Evolutionary conservation across 1,284 basidiomycete genomes (phyloP).

Genomic region (Anthracocystis setariae): DNA sequence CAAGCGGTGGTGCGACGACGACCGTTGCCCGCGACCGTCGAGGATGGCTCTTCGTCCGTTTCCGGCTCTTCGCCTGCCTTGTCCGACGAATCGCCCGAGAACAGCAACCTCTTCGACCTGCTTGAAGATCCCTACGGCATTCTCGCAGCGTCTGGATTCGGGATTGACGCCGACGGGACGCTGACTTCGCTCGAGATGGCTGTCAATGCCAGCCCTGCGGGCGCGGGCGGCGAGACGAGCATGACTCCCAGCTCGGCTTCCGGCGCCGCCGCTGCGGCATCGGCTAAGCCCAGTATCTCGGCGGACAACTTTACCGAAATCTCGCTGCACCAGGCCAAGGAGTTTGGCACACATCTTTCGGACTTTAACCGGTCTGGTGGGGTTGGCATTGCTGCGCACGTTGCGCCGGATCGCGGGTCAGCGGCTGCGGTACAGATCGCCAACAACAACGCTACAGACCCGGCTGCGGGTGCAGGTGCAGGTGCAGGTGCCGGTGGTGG

Average conservation of each 20-base stretch:
- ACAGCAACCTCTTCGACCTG: slow-evolving; percentile 50
- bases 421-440: slow-evolving; percentile 21
- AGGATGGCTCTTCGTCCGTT: slow-evolving; percentile 58
- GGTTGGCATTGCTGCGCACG: slow-evolving; percentile 57
- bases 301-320: slow-evolving; percentile 56
- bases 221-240: not conserved
- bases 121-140: slow-evolving; percentile 66
- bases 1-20: slow-evolving; percentile 21
- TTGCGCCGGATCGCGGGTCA: slow-evolving; percentile 8
- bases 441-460: not conserved
- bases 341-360: slow-evolving; percentile 50
- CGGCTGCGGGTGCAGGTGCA: not conserved
- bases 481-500: not conserved
- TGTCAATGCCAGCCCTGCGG: not conserved
- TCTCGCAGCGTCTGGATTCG: slow-evolving; percentile 57
- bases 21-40: slow-evolving; percentile 63
- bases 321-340: slow-evolving; percentile 51
- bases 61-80: slow-evolving; percentile 42
- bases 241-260: slow-evolving; percentile 18
- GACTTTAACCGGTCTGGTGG: slow-evolving; percentile 53
- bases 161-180: slow-evolving; percentile 32
- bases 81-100: slow-evolving; percentile 16
- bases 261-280: not conserved
- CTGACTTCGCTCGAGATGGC: slow-evolving; percentile 29
- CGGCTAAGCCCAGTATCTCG: slow-evolving; percentile 16